Percentiles rank a stretch among this genome's conserved stretches.
Evolutionary conservation across 1,284 basidiomycete species (phyloP).

Genomic region (Vanrija sp.): DNA sequence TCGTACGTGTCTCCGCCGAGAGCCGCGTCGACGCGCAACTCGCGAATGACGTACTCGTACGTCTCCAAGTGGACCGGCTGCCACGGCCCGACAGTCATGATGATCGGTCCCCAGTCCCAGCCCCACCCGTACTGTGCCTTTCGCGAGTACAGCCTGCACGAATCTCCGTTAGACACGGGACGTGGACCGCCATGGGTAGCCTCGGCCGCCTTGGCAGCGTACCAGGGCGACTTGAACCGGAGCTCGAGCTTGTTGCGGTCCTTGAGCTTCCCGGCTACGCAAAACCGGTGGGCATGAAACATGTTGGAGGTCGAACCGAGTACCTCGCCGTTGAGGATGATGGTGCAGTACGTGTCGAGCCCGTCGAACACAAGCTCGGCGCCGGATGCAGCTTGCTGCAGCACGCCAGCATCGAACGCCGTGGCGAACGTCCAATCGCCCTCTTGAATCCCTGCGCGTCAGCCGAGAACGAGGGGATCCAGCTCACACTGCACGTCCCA

Average conservation of each 20-base stretch:
- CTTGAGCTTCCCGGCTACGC: slow-evolving; percentile 55
- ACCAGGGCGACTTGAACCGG: slow-evolving; percentile 69
- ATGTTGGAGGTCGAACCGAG: slow-evolving; percentile 67
- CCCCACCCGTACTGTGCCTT: slow-evolving; percentile 74
- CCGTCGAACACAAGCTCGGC: slow-evolving; percentile 80
- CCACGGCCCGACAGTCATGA: slow-evolving; percentile 50
- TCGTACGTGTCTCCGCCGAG: slow-evolving; percentile 63
- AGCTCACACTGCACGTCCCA: slow-evolving; percentile 78
- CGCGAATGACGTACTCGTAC: slow-evolving; percentile 61
- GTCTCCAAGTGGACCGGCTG: slow-evolving; percentile 59
- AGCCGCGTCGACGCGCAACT: slow-evolving; percentile 55
- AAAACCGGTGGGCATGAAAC: slow-evolving; percentile 65
- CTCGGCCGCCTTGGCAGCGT: slow-evolving; percentile 55
- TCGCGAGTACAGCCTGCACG: slow-evolving; percentile 75
- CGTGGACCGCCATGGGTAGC: slow-evolving; percentile 32
- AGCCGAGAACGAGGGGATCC: slow-evolving; percentile 1
- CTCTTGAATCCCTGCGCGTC: slow-evolving; percentile 72
- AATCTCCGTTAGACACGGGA: slow-evolving; percentile 68
- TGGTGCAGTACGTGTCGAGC: slow-evolving; percentile 74
- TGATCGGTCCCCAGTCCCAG: slow-evolving; percentile 56
- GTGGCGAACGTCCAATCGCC: slow-evolving; percentile 78
- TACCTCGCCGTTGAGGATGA: slow-evolving; percentile 65
- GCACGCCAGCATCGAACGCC: slow-evolving; percentile 56
- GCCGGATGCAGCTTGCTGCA: slow-evolving; percentile 49
- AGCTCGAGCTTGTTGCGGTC: slow-evolving; percentile 67